Conservation (phyloP, 139 green algal species). For the Edaphochlamys debaryana region DNA sequence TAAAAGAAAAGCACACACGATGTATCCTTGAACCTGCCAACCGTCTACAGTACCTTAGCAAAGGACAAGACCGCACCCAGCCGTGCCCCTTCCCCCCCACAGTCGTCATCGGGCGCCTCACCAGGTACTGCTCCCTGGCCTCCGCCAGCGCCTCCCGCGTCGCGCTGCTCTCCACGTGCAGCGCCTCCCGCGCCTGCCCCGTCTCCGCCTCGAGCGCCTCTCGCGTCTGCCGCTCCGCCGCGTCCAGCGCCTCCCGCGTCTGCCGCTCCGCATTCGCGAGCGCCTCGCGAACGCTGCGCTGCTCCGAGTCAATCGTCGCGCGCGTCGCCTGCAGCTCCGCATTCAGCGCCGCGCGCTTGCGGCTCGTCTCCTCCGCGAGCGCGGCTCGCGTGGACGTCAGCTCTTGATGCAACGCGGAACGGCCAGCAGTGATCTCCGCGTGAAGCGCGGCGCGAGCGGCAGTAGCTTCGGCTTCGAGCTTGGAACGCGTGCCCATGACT, state of each 20-base stretch:
- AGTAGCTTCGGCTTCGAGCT: neutral
- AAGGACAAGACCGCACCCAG: no score
- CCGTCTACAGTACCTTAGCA: no score
- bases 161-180: neutral
- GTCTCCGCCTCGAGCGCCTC: neutral
- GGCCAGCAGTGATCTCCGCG: neutral
- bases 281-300: no score
- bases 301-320: neutral
- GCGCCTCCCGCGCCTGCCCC: neutral
- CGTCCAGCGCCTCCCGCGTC: constrained; percentile 1
- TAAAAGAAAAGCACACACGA: no score
- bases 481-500: neutral
- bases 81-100: no score
- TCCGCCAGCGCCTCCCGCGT: neutral
- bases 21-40: no score
- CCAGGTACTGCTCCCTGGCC: neutral
- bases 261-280: no score
- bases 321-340: neutral
- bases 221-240: neutral
- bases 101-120: no score
- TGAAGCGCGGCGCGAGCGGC: neutral
- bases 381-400: no score
- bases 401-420: no score
- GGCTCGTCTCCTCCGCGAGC: no score
- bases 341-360: constrained; percentile 3